phyloP scores from a whole-genome alignment of 2,329 filamentous ascomycete species.

The Pseudocercospora crystallina region DNA sequence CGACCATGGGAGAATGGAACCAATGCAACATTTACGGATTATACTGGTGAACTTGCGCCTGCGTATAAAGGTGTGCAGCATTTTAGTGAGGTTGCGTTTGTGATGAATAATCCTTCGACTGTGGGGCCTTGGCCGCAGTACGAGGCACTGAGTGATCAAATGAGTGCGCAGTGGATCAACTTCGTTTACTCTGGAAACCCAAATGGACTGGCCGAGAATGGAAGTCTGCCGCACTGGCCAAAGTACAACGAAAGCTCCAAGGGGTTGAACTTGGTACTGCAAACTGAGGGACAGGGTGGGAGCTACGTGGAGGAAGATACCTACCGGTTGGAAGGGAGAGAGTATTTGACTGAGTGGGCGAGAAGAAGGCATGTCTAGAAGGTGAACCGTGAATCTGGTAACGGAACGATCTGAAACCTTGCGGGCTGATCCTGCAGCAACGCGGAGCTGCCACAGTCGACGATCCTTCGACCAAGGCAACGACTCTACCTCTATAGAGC shows the following conservation, averaged over 20 bases:
- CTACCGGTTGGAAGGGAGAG: slow-evolving; percentile 20
- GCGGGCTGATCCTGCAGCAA: no score
- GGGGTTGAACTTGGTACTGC: slow-evolving; percentile 21
- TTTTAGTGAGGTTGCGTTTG: slow-evolving; percentile 53
- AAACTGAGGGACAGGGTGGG: slow-evolving; percentile 14
- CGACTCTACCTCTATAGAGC: no score
- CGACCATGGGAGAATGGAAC: slow-evolving; percentile 41
- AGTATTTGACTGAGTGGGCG: slow-evolving; percentile 23
- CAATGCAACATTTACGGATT: slow-evolving; percentile 9
- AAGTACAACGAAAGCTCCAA: slow-evolving; percentile 12
- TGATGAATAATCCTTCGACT: slow-evolving; percentile 25
- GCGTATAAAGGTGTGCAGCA: slow-evolving; percentile 51
- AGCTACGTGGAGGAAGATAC: slow-evolving; percentile 23
- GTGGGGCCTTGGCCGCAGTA: slow-evolving; percentile 18
- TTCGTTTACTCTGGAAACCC: slow-evolving; percentile 21
- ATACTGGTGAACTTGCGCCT: slow-evolving; percentile 28
- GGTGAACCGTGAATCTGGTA: no score
- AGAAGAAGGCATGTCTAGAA: slow-evolving; percentile 23
- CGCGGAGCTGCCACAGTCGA: no score
- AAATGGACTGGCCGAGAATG: slow-evolving; percentile 8
- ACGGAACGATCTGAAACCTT: no score
- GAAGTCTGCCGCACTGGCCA: slow-evolving; percentile 17
- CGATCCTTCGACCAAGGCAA: no score
- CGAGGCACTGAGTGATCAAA: slow-evolving; percentile 16
- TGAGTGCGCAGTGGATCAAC: slow-evolving; percentile 23